Conservation (phyloP, 1,284 basidiomycete species). For the Trametes hirsuta region DNA sequence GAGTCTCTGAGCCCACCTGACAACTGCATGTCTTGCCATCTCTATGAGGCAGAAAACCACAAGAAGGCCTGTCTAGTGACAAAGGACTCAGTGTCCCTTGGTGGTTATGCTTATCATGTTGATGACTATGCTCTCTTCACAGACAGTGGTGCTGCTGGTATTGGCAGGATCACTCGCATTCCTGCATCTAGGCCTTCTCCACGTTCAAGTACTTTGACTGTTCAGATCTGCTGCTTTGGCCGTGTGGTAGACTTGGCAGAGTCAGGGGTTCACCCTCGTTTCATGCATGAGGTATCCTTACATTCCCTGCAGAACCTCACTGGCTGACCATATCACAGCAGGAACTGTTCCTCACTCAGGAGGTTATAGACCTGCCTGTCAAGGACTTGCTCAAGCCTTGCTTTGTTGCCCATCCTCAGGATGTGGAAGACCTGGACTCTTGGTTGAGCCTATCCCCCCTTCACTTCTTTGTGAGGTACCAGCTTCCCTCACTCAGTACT, state of each 20-base stretch:
- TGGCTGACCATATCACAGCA: slow-evolving; percentile 38
- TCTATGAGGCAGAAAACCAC: slow-evolving; percentile 34
- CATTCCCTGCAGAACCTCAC: slow-evolving; percentile 16
- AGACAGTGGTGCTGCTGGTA: slow-evolving; percentile 37
- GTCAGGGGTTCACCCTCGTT: not conserved
- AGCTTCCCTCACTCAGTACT: slow-evolving; percentile 46
- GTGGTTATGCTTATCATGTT: slow-evolving; percentile 50
- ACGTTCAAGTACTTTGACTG: not conserved
- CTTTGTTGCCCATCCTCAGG: slow-evolving; percentile 46
- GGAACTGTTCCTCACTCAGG: slow-evolving; percentile 59
- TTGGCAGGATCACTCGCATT: slow-evolving; percentile 36
- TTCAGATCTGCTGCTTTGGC: not conserved
- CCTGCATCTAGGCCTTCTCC: not conserved
- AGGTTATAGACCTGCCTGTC: slow-evolving; percentile 38
- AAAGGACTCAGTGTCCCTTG: slow-evolving; percentile 45
- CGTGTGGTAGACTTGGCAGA: not conserved
- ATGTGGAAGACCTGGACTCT: slow-evolving; percentile 37
- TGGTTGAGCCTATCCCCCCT: slow-evolving; percentile 57
- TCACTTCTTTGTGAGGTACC: slow-evolving; percentile 59
- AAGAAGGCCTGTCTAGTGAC: slow-evolving; percentile 31
- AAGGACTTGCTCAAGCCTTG: slow-evolving; percentile 49
- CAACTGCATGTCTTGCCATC: slow-evolving; percentile 55
- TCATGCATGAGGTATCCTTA: slow-evolving; percentile 43
- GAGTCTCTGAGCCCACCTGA: slow-evolving; percentile 39
- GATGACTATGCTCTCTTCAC: slow-evolving; percentile 56